phyloP scores from a whole-genome alignment of 331 rosid species.

The Saraca asoca region DNA sequence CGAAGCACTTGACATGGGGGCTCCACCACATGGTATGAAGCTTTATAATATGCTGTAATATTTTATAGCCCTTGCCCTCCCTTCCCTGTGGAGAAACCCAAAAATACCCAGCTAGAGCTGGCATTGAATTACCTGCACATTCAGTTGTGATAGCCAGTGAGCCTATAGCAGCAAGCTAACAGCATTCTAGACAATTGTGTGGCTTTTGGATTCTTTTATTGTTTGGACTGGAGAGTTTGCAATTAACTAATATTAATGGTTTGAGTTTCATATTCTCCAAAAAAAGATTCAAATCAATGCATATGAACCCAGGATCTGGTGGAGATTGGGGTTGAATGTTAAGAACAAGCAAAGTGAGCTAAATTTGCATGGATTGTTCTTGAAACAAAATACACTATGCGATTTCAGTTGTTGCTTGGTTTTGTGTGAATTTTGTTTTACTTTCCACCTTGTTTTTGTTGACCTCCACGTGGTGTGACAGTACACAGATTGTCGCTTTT shows the following conservation, averaged over 20 bases:
- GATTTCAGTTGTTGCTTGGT: no score
- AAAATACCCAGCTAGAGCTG: neutral
- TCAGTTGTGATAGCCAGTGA: neutral
- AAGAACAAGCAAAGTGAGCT: slow-evolving; percentile 2
- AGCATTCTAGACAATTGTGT: neutral
- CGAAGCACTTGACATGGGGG: slow-evolving; percentile 98
- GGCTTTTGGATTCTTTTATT: neutral
- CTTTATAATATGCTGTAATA: neutral
- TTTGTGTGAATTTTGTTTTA: neutral
- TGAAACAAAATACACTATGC: neutral
- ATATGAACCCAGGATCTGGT: neutral
- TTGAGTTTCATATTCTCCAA: neutral
- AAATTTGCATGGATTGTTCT: slow-evolving; percentile 3
- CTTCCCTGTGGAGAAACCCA: neutral
- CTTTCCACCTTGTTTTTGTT: neutral
- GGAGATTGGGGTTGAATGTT: neutral
- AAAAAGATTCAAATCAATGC: neutral
- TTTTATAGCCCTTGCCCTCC: neutral
- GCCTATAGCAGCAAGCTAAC: neutral
- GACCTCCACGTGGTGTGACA: no score
- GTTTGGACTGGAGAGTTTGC: no score
- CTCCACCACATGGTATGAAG: slow-evolving; percentile 94
- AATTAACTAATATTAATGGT: neutral
- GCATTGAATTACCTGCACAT: slow-evolving; percentile 4
- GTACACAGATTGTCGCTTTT: no score